These are phyloP conservation scores for Emiliania huxleyi DNA, from an alignment of 78 protist genomes.

Conservation along the genomic window DNA sequence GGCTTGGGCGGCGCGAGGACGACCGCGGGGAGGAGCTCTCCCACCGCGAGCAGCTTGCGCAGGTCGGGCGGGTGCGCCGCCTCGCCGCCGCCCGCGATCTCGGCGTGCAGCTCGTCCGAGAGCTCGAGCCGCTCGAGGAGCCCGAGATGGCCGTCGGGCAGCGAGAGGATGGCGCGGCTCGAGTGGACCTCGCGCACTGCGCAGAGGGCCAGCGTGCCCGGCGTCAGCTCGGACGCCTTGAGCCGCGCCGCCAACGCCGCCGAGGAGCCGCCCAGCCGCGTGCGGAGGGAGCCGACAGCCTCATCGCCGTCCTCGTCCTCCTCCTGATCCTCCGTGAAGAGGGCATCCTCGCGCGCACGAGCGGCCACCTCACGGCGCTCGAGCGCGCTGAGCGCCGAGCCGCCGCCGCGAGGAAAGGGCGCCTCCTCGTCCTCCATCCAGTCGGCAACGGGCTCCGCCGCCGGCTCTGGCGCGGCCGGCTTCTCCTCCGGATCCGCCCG, in stretches of 20 bases:
- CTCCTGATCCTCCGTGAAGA: neutral
- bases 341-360: neutral
- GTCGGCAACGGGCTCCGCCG: neutral
- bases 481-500: too few species aligned
- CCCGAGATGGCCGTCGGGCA: neutral
- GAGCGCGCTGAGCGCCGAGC: neutral
- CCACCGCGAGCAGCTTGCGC: neutral
- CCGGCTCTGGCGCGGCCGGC: neutral
- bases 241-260: neutral
- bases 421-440: neutral
- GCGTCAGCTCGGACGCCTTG: neutral
- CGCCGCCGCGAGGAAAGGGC: slow-evolving; percentile 26
- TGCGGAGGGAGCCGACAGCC: neutral
- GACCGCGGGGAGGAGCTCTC: neutral
- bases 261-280: neutral
- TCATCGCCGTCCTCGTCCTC: neutral
- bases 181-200: neutral
- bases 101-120: neutral
- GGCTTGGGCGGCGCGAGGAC: neutral
- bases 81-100: neutral
- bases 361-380: neutral
- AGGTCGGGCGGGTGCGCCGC: neutral
- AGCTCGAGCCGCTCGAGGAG: neutral
- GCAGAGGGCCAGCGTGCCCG: neutral
- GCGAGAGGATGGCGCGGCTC: neutral